Conservation (phyloP, 208 protist species). For the Trypanosoma avium region DNA sequence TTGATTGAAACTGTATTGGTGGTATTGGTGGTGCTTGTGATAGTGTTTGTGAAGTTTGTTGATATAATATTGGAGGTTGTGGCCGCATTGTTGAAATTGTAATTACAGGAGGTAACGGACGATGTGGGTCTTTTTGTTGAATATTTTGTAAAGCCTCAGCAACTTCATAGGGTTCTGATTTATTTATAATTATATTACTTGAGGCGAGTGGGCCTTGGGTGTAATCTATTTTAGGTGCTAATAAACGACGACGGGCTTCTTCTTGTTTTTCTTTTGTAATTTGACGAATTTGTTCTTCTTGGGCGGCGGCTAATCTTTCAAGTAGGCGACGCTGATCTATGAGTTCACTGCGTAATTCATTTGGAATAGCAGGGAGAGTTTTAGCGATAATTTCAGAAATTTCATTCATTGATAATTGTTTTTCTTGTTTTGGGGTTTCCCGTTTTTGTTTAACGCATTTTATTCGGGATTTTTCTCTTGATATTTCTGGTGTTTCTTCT, state of each 20-base stretch:
- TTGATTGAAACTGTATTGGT: slow-evolving; percentile 23
- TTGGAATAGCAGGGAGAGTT: slow-evolving; percentile 30
- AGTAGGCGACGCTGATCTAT: slow-evolving; percentile 50
- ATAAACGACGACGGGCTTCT: slow-evolving; percentile 28
- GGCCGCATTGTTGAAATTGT: slow-evolving; percentile 34
- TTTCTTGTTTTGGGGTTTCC: not conserved
- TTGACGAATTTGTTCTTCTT: slow-evolving; percentile 39
- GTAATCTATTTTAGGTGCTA: slow-evolving; percentile 30
- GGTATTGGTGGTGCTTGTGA: not conserved
- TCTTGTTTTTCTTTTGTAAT: slow-evolving; percentile 30
- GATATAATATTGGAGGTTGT: not conserved
- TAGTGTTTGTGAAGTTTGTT: not conserved
- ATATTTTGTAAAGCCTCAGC: slow-evolving; percentile 13
- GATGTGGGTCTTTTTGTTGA: slow-evolving; percentile 6
- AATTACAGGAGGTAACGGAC: slow-evolving; percentile 40
- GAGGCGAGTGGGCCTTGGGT: slow-evolving; percentile 1
- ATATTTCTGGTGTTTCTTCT: not conserved
- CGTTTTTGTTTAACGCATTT: too few species aligned
- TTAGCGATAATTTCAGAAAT: slow-evolving; percentile 9
- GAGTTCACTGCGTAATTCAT: slow-evolving; percentile 50
- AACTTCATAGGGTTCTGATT: slow-evolving; percentile 26
- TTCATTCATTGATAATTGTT: slow-evolving; percentile 2
- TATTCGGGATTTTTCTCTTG: too few species aligned
- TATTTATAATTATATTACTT: not conserved
- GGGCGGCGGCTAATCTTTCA: slow-evolving; percentile 42